Percentiles rank a stretch among this genome's conserved stretches.
Evolutionary conservation across 805 yeast genomes (phyloP).

Genomic region (Vanderwaltozyma tropicalis): DNA sequence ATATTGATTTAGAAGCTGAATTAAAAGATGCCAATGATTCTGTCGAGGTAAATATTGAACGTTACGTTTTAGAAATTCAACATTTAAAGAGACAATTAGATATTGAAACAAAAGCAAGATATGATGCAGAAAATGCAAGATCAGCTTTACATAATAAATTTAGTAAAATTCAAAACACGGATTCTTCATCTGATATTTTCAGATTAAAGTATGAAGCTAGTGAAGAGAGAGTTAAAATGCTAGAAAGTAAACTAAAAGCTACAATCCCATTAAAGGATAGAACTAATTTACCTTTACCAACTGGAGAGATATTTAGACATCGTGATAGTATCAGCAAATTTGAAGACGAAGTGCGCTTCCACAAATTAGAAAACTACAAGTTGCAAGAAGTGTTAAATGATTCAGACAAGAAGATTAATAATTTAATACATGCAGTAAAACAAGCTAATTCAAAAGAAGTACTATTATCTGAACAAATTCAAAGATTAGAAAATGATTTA

Average conservation of each 20-base stretch:
- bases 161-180: constrained; percentile 19
- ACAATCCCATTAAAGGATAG: constrained; percentile 19
- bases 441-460: constrained; percentile 31
- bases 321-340: constrained; percentile 22
- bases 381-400: constrained; percentile 43
- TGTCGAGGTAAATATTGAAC: constrained; percentile 24
- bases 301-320: constrained; percentile 20
- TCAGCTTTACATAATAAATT: constrained; percentile 19
- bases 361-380: constrained; percentile 31
- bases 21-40: constrained; percentile 8
- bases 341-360: constrained; percentile 25
- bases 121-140: constrained; percentile 39
- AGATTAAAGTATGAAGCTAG: constrained; percentile 39
- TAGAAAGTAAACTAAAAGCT: constrained; percentile 30
- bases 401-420: constrained; percentile 34
- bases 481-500: constrained; percentile 43
- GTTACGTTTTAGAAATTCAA: constrained; percentile 35
- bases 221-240: constrained; percentile 33
- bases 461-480: constrained; percentile 31
- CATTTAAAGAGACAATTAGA: constrained; percentile 39
- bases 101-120: constrained; percentile 40
- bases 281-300: constrained; percentile 13
- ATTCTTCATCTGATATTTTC: constrained; percentile 29
- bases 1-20: constrained; percentile 20
- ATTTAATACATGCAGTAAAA: constrained; percentile 34